Base-by-base conservation (phyloP, 139 green algal genomes). In the Micromonas commoda region DNA sequence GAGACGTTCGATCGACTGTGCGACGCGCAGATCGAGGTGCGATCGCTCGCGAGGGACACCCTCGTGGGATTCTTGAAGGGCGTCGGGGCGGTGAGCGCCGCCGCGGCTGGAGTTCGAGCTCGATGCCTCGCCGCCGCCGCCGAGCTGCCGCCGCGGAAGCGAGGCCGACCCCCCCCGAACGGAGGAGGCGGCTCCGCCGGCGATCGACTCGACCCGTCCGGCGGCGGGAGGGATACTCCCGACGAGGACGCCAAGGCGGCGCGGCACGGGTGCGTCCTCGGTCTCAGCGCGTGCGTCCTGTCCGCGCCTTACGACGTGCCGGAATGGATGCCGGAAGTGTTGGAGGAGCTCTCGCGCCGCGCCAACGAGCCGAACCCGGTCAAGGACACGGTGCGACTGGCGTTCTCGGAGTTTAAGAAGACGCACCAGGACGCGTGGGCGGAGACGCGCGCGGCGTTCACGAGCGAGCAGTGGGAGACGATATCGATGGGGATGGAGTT, bases 261-360 rank as follows among this genome's bases (percentile, higher is more conserved):
- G 51, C 60, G 51, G 61, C 82, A 86, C 57, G 83, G 64, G 32
- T 75, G 78, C 39, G 83, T 91, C 69, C 87, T 94, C 71, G 92
- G 87, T 0, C 84, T 97, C 32, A 85, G 82, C 61, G 91, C 92
- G 1, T 91, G 94, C 69, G 88, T 97, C 34, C 78, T 94, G 65
- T 90, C 86, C 1, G 78, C 64, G 1, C 92, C 92, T 4, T 97
- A 97, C 77, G 91, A 97, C 82, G 86, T 92, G 35, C 92, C 91
- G 2, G 19, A 26, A 38, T 97, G 91, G 91, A 81, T 94, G 84
- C 86, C 91, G n/a, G 74, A 86, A 9, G 88, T 93, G 65, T 81
- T 95, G 32, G 83, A 91, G 86, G 85, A 84, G 33, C 84, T 96
- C 39, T 85, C 90, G 20, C 66, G n/a, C 0, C 83, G 85, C 6